Evolutionary conservation across 768 basidiomycete genomes (phyloP), one percentile per base, ranked within the genome.

Genomic region (Chlorophyllum brunneum): DNA sequence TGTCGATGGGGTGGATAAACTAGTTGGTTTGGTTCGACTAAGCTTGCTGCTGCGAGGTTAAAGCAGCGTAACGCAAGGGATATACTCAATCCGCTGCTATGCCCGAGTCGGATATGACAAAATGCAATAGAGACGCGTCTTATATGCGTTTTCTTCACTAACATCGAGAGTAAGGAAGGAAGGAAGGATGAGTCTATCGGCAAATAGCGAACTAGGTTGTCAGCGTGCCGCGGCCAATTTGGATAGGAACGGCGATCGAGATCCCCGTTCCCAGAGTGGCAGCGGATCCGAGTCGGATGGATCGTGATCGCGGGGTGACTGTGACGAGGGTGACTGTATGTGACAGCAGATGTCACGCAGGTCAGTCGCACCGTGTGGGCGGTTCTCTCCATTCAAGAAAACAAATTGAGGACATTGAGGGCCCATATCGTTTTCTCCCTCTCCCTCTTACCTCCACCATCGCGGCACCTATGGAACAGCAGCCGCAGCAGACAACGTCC

Each of bases 281-380:
- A 44, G 33, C 33, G 51, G 51, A 52, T 52, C 51, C 51, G 51
- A 52, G 51, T 52, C 51, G 42, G 51, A 52, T 52, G 51, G 48
- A 50, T 50, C 48, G 47, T 50, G 48, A 50, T 40, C 38, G 38
- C 10, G 10, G 26, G n/a, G n/a, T 13, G 16, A 15, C 34, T 36
- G 34, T 36, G 34, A 36, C 26, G 40, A 24, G 22, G 8, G 41
- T 26, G 41, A 27, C 23, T 8, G 18, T 20, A 3, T 16, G 31
- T 47, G 46, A 47, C 46, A 22, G n/a, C 16, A 36, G 27, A 10
- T 43, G 51, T 44, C 51, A 52, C 51, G 15, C 31, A 43, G 49
- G 41, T 23, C 31, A 44, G 31, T 44, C 33, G 23, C 41, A 52
- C 50, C 48, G 38, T 43, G 27, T 40, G 50, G 48, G 48, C 27